These are phyloP conservation scores for Lasiosphaeria hispida DNA, from an alignment of 495 filamentous ascomycete genomes.

Conservation along the genomic window DNA sequence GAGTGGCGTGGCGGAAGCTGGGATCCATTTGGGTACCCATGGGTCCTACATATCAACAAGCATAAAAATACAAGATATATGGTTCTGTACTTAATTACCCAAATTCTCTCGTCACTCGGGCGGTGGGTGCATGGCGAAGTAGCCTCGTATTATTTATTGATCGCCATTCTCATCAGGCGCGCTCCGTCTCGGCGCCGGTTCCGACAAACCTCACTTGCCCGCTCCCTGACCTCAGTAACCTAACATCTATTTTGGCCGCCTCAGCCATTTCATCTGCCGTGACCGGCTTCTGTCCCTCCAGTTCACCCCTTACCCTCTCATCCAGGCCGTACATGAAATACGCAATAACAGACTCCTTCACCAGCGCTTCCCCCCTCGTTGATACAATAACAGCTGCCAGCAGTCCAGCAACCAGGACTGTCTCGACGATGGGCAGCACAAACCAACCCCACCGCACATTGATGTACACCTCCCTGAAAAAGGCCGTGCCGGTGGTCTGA, in stretches of 20 bases:
- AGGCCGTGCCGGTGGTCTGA: background rate
- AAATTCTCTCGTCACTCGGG: too few species aligned
- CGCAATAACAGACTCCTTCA: slow-evolving; percentile 1
- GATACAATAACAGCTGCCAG: background rate
- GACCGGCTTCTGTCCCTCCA: background rate
- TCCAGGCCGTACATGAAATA: background rate
- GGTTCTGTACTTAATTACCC: too few species aligned
- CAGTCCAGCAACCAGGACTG: background rate
- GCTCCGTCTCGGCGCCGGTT: too few species aligned
- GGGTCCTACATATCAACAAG: too few species aligned
- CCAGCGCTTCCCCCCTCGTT: background rate
- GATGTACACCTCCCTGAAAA: background rate
- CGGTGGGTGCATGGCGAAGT: too few species aligned
- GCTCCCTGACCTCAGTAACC: background rate
- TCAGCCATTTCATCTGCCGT: background rate
- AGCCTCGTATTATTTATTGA: too few species aligned
- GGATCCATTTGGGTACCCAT: too few species aligned
- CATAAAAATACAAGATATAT: too few species aligned
- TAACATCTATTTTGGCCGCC: background rate
- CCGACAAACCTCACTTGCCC: background rate
- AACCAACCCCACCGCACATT: background rate
- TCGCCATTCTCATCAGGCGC: too few species aligned
- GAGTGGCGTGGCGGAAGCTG: too few species aligned
- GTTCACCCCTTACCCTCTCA: background rate
- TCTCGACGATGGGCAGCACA: background rate